A percentile compares a stretch with the other conserved stretches of the same genome.
These are phyloP conservation scores for Psidium guajava DNA, from an alignment of 345 rosid genomes.

Conservation along the genomic window DNA sequence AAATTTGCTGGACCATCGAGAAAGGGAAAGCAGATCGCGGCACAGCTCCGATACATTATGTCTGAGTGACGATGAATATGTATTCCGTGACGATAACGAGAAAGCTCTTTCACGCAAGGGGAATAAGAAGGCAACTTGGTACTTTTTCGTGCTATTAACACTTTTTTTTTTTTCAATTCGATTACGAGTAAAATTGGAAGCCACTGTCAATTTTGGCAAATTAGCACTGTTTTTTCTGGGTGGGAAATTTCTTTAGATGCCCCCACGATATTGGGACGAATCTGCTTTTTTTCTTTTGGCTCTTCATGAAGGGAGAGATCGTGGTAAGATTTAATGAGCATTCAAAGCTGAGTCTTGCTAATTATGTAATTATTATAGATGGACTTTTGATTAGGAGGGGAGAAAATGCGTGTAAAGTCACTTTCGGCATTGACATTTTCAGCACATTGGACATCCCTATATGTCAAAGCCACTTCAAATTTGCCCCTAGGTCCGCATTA, in stretches of 20 bases:
- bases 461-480: neutral
- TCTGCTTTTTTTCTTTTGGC: neutral
- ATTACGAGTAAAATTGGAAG: neutral
- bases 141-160: neutral
- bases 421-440: neutral
- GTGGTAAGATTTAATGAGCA: neutral
- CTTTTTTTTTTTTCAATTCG: neutral
- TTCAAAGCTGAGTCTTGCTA: neutral
- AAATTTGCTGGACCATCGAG: too few relatives aligned
- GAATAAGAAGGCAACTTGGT: neutral
- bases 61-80: neutral
- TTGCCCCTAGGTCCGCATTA: neutral
- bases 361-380: neutral
- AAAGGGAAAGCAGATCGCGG: too few relatives aligned
- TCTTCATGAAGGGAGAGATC: neutral
- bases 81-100: accelerated
- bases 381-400: neutral
- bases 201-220: neutral
- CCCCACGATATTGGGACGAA: neutral
- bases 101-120: neutral
- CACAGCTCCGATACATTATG: neutral
- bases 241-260: neutral
- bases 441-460: neutral
- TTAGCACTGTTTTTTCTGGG: neutral
- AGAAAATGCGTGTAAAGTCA: neutral